These are phyloP conservation scores for Pisolithus marmoratus DNA, from an alignment of 768 basidiomycete genomes.

Conservation along the genomic window DNA sequence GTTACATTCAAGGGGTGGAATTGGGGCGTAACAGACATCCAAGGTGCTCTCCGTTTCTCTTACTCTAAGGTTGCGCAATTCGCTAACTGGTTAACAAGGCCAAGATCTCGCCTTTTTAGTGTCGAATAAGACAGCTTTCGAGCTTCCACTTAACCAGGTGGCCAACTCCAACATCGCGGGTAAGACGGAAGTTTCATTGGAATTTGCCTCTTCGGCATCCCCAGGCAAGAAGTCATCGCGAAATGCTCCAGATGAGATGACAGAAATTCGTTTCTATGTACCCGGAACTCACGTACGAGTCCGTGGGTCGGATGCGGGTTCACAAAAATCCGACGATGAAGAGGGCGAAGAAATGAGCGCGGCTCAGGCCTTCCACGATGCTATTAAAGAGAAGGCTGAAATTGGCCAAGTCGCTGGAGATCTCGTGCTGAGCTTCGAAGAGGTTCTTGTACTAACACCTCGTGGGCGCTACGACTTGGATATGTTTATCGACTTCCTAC, in stretches of 20 bases:
- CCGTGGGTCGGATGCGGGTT: slow-evolving; percentile 66
- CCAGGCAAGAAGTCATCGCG: slow-evolving; percentile 39
- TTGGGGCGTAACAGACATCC: slow-evolving; percentile 94
- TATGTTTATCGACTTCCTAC: slow-evolving; percentile 92
- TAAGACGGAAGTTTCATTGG: slow-evolving; percentile 97
- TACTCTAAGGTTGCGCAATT: background rate
- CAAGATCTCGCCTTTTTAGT: slow-evolving; percentile 89
- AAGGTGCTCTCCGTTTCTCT: slow-evolving; percentile 49
- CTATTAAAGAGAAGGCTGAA: slow-evolving; percentile 93
- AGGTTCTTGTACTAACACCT: slow-evolving; percentile 91
- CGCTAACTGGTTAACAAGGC: slow-evolving; percentile 40
- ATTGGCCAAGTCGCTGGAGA: slow-evolving; percentile 90
- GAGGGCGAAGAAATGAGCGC: slow-evolving; percentile 81
- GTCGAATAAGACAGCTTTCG: slow-evolving; percentile 83
- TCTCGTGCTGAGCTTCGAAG: slow-evolving; percentile 90
- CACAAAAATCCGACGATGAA: slow-evolving; percentile 59
- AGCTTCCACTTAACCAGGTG: slow-evolving; percentile 79
- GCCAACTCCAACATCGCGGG: slow-evolving; percentile 98
- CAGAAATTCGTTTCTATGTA: slow-evolving; percentile 94
- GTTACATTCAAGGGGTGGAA: slow-evolving; percentile 94
- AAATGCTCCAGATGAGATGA: slow-evolving; percentile 70
- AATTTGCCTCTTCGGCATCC: slow-evolving; percentile 59
- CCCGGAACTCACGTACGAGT: slow-evolving; percentile 70
- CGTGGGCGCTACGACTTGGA: slow-evolving; percentile 97
- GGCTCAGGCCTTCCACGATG: slow-evolving; percentile 95